Evolutionary conservation across 306 rosid genomes (phyloP).

Genomic region (Sesbania bispinosa): DNA sequence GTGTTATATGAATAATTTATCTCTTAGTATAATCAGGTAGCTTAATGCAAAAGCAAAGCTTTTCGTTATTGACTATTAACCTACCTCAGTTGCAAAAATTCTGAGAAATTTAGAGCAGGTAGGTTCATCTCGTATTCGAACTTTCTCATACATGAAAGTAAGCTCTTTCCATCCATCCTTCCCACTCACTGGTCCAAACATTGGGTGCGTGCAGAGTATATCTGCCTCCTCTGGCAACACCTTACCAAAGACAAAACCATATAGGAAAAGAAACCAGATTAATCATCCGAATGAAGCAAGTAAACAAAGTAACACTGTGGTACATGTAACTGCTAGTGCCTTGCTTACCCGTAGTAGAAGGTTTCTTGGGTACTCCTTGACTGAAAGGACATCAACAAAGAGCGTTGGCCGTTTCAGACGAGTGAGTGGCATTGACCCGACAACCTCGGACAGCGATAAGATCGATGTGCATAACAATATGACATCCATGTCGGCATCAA

Average conservation of each 20-base stretch:
- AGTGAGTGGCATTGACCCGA: conserved; percentile 48
- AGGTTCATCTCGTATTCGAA: conserved; percentile 52
- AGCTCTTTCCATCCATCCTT: conserved; percentile 60
- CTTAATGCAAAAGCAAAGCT: not conserved
- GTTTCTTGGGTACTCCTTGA: conserved; percentile 60
- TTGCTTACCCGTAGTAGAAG: conserved; percentile 38
- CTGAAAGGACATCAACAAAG: conserved; percentile 67
- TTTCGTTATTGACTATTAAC: not conserved
- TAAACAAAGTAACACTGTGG: not conserved
- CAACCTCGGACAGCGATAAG: conserved; percentile 44
- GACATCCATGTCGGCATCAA: conserved; percentile 51
- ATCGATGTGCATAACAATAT: conserved; percentile 57
- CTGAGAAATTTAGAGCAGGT: conserved; percentile 50
- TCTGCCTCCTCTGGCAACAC: conserved; percentile 51
- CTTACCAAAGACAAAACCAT: conserved; percentile 1
- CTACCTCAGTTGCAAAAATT: conserved; percentile 51
- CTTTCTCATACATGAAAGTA: conserved; percentile 55
- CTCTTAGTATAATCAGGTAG: not conserved
- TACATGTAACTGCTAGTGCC: not conserved
- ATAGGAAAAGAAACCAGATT: not conserved
- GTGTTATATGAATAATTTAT: no score
- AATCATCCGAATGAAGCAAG: not conserved
- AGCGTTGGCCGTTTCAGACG: conserved; percentile 42
- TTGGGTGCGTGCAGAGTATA: conserved; percentile 66
- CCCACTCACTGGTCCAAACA: conserved; percentile 66